Evolutionary conservation across 352 stramenopile species (phyloP).

Genomic region (Pythium biforme): DNA sequence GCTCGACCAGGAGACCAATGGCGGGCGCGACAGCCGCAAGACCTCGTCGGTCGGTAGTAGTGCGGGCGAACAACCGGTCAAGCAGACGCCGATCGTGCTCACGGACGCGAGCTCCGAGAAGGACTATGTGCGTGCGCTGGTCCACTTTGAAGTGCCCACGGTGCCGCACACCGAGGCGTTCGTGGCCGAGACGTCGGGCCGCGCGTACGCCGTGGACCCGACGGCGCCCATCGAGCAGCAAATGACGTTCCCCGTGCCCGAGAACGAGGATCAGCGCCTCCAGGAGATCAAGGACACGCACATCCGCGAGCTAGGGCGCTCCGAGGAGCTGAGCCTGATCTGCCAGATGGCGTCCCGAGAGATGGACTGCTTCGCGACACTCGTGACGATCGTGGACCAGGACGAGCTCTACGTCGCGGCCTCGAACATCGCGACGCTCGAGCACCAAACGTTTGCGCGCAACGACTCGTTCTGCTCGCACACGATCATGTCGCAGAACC

Average conservation of each 20-base stretch:
- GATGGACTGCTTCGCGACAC: constrained; percentile 49
- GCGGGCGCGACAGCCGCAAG: neutral
- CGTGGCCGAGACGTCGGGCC: constrained; percentile 45
- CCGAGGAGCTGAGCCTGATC: constrained; percentile 69
- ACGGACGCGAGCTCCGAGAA: constrained; percentile 17
- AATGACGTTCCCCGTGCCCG: constrained; percentile 32
- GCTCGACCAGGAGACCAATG: constrained; percentile 36
- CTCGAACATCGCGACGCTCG: constrained; percentile 37
- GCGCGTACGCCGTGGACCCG: constrained; percentile 38
- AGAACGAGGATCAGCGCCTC: constrained; percentile 50
- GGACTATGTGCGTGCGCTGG: constrained; percentile 21
- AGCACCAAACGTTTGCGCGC: constrained; percentile 43
- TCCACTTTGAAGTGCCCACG: constrained; percentile 8
- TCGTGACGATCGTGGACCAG: constrained; percentile 62
- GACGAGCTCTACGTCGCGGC: constrained; percentile 51
- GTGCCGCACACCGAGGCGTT: constrained; percentile 4
- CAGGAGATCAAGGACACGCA: constrained; percentile 44
- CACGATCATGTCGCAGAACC: constrained; percentile 54
- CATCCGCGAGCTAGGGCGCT: constrained; percentile 46
- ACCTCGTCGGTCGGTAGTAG: neutral
- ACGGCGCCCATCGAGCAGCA: constrained; percentile 36
- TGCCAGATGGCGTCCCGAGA: constrained; percentile 57
- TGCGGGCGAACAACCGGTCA: neutral
- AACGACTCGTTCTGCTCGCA: constrained; percentile 65
- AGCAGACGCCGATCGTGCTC: neutral